These are phyloP conservation scores for Umbelopsis sp. DNA, from an alignment of 192 early-diverging fungal genomes.

Conservation along the genomic window DNA sequence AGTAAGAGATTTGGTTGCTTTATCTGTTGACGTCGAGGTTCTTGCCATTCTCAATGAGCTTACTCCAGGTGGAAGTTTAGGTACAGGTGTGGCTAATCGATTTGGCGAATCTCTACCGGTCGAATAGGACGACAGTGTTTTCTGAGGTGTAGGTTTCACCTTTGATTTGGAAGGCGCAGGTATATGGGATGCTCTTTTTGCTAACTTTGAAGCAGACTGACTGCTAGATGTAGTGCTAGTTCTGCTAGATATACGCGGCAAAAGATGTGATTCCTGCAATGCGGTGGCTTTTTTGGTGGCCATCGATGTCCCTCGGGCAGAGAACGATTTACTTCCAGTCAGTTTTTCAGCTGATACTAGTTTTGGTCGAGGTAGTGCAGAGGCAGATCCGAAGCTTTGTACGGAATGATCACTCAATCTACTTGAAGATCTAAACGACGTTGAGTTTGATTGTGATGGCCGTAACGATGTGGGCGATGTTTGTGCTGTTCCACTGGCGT, in stretches of 20 bases:
- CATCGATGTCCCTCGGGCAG: background rate
- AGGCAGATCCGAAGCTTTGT: conserved; percentile 25
- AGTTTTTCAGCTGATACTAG: background rate
- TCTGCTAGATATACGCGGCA: conserved; percentile 11
- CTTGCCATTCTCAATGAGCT: conserved; percentile 16
- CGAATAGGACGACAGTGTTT: conserved; percentile 3
- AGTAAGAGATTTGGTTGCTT: background rate
- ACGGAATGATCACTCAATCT: conserved; percentile 39
- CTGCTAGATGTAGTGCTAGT: conserved; percentile 15
- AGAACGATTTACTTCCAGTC: conserved; percentile 16
- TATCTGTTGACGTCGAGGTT: background rate
- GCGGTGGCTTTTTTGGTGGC: conserved; percentile 6
- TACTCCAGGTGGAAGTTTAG: background rate
- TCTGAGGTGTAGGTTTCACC: background rate
- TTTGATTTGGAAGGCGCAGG: conserved; percentile 29
- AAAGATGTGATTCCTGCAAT: conserved; percentile 23
- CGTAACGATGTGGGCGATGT: conserved; percentile 26
- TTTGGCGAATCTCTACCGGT: conserved; percentile 7
- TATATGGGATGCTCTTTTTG: conserved; percentile 38
- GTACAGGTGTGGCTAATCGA: background rate
- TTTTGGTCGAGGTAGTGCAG: conserved; percentile 23
- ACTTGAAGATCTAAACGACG: conserved; percentile 32
- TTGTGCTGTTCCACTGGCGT: conserved; percentile 19
- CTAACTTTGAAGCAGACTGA: conserved; percentile 12
- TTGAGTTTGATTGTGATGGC: conserved; percentile 30